Conservation (phyloP, 768 basidiomycete species). For the Pleurotus cornucopiae region DNA sequence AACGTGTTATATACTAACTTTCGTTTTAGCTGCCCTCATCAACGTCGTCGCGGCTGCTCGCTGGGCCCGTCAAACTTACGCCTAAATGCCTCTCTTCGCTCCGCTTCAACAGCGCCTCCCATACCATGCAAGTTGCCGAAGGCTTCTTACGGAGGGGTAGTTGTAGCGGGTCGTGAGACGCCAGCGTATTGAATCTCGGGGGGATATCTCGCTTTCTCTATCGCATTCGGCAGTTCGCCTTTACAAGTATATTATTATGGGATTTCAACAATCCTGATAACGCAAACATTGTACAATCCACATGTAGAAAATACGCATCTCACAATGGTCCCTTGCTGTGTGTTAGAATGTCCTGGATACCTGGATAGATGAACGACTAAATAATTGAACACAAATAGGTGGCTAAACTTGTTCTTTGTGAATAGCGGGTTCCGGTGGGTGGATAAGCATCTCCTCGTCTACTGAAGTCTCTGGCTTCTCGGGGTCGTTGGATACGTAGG, state of each 20-base stretch:
- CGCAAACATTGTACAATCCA: constrained; percentile 17
- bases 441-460: background rate
- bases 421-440: background rate
- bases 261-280: constrained; percentile 78
- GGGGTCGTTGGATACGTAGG: background rate
- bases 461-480: background rate
- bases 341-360: background rate
- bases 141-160: constrained; percentile 41
- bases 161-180: constrained; percentile 29
- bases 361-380: background rate
- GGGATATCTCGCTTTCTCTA: too few species aligned
- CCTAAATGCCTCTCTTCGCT: constrained; percentile 44
- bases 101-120: constrained; percentile 92
- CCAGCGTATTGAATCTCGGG: background rate
- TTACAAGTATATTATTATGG: constrained; percentile 16
- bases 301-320: constrained; percentile 11
- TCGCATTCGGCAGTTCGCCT: background rate
- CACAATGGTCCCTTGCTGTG: background rate
- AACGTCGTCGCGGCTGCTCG: constrained; percentile 91
- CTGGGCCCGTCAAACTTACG: constrained; percentile 85
- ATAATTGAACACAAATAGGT: background rate
- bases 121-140: background rate
- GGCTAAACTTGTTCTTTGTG: background rate
- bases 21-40: constrained; percentile 54
- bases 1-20: constrained; percentile 6